A percentile compares a stretch with the other conserved stretches of the same genome.
Conservation (phyloP, 148 eudicot genomes). For the Persicaria tinctoria region DNA sequence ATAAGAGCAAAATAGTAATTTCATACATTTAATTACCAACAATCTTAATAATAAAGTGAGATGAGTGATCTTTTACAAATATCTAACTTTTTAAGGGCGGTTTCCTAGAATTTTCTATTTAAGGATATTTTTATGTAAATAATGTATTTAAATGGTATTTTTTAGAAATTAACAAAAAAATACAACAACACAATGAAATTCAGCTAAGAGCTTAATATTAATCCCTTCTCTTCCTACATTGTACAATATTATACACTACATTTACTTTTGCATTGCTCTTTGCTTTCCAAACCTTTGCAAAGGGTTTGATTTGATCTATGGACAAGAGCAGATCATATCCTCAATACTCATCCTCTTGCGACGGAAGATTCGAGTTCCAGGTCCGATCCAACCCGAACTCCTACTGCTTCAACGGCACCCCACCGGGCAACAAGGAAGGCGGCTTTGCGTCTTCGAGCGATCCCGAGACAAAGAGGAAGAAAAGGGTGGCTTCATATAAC, state of each 20-base stretch:
- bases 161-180: background rate
- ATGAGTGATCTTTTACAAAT: no score
- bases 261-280: no score
- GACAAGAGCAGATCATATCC: constrained; percentile 61
- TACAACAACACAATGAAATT: no score
- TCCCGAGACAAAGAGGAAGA: constrained; percentile 61
- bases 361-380: constrained; percentile 27
- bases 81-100: no score
- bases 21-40: no score
- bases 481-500: constrained; percentile 64
- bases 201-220: background rate
- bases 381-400: constrained; percentile 22
- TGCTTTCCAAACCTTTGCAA: background rate
- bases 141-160: no score
- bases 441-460: constrained; percentile 22
- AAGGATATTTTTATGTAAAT: no score
- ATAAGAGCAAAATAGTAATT: no score
- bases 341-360: constrained; percentile 27
- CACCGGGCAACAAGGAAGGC: constrained; percentile 5
- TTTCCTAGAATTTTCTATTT: no score
- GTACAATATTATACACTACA: background rate
- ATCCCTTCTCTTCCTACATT: background rate
- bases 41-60: no score
- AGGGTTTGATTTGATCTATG: constrained; percentile 18
- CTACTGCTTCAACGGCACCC: constrained; percentile 52